Conservation (phyloP, 2,329 filamentous ascomycete species). For the Aspergillus fumigatus region DNA sequence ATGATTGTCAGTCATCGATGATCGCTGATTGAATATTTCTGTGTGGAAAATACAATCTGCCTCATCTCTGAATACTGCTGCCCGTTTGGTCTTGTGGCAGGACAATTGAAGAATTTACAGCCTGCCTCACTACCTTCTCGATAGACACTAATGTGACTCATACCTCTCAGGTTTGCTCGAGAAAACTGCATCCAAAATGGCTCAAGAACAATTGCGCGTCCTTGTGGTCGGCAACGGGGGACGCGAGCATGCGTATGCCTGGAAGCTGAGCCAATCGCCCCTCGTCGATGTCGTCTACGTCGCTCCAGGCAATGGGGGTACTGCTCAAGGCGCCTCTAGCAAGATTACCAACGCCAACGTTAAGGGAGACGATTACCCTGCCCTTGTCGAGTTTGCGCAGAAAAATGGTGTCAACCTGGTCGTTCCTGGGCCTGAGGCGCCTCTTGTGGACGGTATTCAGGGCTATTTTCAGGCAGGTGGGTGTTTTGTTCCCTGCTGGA, state of each 20-base stretch:
- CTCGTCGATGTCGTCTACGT: conserved; percentile 69
- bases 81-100: background rate
- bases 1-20: background rate
- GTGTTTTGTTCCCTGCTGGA: conserved; percentile 3
- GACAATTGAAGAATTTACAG: background rate
- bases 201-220: conserved; percentile 56
- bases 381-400: conserved; percentile 70
- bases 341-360: conserved; percentile 73
- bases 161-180: conserved; percentile 14
- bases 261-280: conserved; percentile 83
- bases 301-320: conserved; percentile 81
- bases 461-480: conserved; percentile 66
- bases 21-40: background rate
- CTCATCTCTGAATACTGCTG: background rate
- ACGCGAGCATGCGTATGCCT: conserved; percentile 88
- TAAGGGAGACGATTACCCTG: conserved; percentile 70
- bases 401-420: conserved; percentile 73
- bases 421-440: conserved; percentile 85
- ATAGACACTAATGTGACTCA: background rate
- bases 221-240: conserved; percentile 91
- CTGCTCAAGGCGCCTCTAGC: conserved; percentile 48
- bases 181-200: conserved; percentile 27
- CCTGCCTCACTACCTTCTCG: background rate
- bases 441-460: conserved; percentile 87
- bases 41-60: background rate